phyloP scores from a whole-genome alignment of 1,284 basidiomycete species.

The Fomitopsis palustris region DNA sequence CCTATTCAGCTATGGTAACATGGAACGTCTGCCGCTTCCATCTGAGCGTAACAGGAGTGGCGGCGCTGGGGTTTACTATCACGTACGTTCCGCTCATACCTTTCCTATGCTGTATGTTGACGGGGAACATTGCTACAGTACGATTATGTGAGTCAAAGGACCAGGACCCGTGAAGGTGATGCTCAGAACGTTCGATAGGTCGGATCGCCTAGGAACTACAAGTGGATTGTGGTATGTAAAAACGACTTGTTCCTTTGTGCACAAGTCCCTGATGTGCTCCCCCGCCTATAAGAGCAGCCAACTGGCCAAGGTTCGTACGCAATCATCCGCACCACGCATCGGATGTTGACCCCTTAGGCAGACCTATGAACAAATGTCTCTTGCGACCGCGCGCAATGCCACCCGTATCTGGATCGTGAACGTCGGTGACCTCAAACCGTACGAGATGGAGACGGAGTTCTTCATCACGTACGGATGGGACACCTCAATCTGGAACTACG shows the following conservation, averaged over 20 bases:
- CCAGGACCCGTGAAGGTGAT: background rate
- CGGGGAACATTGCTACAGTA: conserved; percentile 19
- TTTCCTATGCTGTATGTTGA: background rate
- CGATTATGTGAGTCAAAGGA: conserved; percentile 37
- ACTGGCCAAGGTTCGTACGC: conserved; percentile 23
- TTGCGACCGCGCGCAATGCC: conserved; percentile 55
- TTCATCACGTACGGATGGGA: conserved; percentile 67
- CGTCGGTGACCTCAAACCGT: conserved; percentile 72
- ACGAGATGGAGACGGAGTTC: conserved; percentile 69
- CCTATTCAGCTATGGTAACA: conserved; percentile 49
- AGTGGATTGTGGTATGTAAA: conserved; percentile 51
- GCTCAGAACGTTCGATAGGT: conserved; percentile 32
- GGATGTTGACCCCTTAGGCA: conserved; percentile 15
- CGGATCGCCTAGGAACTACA: conserved; percentile 54
- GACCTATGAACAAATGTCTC: conserved; percentile 60
- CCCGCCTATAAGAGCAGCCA: conserved; percentile 16
- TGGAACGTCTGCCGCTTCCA: conserved; percentile 50
- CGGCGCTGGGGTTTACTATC: conserved; percentile 69
- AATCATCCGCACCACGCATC: background rate
- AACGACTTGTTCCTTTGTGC: background rate
- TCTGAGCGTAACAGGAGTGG: conserved; percentile 55
- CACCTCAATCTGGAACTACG: conserved; percentile 45
- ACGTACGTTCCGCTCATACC: conserved; percentile 34
- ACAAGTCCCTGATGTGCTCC: background rate
- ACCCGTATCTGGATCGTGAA: conserved; percentile 58